Evolutionary conservation across 805 yeast species (phyloP), one percentile per base, ranked within the genome.

Genomic region (Wickerhamomyces chambardii): DNA sequence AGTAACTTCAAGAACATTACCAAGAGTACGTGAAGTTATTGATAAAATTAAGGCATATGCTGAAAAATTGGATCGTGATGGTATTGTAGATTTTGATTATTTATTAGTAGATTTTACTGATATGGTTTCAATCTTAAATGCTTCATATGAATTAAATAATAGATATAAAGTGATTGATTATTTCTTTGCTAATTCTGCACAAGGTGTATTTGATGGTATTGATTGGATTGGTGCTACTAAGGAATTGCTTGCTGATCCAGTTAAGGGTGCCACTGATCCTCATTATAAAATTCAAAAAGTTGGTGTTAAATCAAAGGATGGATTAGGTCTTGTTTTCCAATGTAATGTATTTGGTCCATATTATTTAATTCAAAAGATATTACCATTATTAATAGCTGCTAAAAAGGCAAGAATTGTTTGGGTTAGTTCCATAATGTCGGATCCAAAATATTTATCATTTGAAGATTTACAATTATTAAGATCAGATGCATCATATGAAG

Each of bases 281-380:
- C 75, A 78, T 2, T 89, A 84, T 60, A 87, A 90, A 58, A 69
- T 82, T 28, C 97, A 92, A 64, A 67, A 71, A 38, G 68, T 74
- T 15, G 96, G 97, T 4, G 78, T 79, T 18, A 75, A 71, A 49
- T 75, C 95, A 1, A 55, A 50, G 15, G 98, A 92, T 57, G 87
- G 75, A 0, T 47, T 90, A 65, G 97, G 97, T 2, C 61, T 83
- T 22, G 86, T 87, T 4, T 92, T 90, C 63, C 95, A 92, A 58
- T 94, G 92, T 5, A 92, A 92, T 53, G 95, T 90, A n/a, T 85
- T 92, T 60, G 95, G 95, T 0, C 97, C 97, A 3, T 89, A 84
- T 61, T 92, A 78, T 56, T 61, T 92, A 35, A 67, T 89, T 36
- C 84, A 82, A 45, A 77, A 73, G 42, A 59, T 90, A 16, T 55